Evolutionary conservation across 2,329 filamentous ascomycete species (phyloP).

Genomic region (Phyllosticta paracitricarpa): DNA sequence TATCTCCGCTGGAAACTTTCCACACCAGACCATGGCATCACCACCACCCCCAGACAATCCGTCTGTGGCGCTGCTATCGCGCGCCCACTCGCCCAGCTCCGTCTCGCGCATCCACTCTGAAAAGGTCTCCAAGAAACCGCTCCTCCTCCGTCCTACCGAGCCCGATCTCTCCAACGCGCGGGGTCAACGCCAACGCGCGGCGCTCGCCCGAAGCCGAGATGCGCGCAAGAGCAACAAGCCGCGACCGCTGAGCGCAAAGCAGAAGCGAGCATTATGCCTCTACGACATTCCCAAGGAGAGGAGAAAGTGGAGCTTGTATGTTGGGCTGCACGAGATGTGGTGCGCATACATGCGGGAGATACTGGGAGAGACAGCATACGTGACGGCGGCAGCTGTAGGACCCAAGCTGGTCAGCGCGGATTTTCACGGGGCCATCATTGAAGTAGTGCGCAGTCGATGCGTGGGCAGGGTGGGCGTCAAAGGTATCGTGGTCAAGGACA

Average conservation of each 20-base stretch:
- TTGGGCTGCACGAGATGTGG: conserved; percentile 72
- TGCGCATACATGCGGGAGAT: conserved; percentile 75
- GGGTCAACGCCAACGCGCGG: conserved; percentile 25
- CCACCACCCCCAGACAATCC: not conserved
- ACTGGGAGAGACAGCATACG: conserved; percentile 29
- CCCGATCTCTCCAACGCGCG: conserved; percentile 51
- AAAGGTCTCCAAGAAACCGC: conserved; percentile 71
- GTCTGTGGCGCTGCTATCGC: conserved; percentile 53
- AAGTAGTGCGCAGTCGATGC: conserved; percentile 75
- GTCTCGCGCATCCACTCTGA: conserved; percentile 65
- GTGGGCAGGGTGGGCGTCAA: conserved; percentile 69
- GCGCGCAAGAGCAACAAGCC: conserved; percentile 39
- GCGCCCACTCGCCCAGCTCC: conserved; percentile 68
- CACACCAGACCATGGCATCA: not conserved
- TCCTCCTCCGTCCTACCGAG: conserved; percentile 68
- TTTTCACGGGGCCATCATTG: conserved; percentile 75
- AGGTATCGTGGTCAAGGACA: conserved; percentile 84
- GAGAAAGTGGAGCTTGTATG: conserved; percentile 65
- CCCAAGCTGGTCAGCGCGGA: conserved; percentile 75
- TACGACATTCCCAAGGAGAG: conserved; percentile 63
- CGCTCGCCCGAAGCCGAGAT: conserved; percentile 6
- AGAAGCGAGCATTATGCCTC: conserved; percentile 63
- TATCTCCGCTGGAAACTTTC: not conserved
- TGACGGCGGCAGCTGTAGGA: conserved; percentile 51
- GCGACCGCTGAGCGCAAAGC: conserved; percentile 64